phyloP scores from a whole-genome alignment of 306 rosid species.

The Fagus crenata region DNA sequence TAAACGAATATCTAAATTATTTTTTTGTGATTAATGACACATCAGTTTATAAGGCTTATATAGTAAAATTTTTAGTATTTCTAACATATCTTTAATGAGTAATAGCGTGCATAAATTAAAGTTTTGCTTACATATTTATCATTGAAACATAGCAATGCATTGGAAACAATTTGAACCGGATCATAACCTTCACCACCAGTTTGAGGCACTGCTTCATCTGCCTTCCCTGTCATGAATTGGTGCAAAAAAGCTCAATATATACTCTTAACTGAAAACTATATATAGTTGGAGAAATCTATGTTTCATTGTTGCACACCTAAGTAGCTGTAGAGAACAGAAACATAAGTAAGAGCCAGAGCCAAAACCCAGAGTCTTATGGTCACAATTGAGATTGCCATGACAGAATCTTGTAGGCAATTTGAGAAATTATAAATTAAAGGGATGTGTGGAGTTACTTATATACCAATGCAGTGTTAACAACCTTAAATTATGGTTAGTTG shows the following conservation, averaged over 20 bases:
- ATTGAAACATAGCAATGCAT: conserved; percentile 81
- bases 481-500: conserved; percentile 21
- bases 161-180: conserved; percentile 62
- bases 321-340: conserved; percentile 35
- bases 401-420: conserved; percentile 28
- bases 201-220: conserved; percentile 37
- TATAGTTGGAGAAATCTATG: background rate
- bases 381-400: conserved; percentile 40
- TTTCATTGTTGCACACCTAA: conserved; percentile 39
- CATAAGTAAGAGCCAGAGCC: conserved; percentile 35
- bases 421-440: background rate
- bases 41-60: no score
- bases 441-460: conserved; percentile 21
- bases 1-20: no score
- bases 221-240: conserved; percentile 42
- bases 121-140: conserved; percentile 58
- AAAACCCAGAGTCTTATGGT: conserved; percentile 35
- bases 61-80: no score
- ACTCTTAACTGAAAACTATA: background rate
- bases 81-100: no score
- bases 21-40: no score
- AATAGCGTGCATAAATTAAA: no score
- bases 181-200: conserved; percentile 31
- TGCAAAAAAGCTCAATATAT: background rate
- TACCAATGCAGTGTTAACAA: conserved; percentile 17